These are phyloP conservation scores for Arachnomyces sp. DNA, from an alignment of 2,329 filamentous ascomycete species.

Conservation along the genomic window DNA sequence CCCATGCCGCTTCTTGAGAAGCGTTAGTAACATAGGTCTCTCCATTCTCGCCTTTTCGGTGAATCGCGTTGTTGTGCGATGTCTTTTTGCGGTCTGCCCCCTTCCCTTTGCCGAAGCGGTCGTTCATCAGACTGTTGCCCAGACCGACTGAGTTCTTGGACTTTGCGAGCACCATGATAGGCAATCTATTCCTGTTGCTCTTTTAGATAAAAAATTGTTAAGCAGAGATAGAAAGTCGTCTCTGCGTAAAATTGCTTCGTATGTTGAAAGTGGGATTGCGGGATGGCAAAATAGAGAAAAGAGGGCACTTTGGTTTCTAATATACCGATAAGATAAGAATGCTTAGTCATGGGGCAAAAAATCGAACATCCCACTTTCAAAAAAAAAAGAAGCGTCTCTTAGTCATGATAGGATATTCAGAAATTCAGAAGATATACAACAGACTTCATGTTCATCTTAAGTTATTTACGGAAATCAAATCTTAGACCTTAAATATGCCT, in stretches of 20 bases:
- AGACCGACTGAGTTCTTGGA: slow-evolving; percentile 92
- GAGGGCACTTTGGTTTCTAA: too few species aligned
- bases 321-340: too few species aligned
- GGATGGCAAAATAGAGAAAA: too few species aligned
- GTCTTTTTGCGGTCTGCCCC: slow-evolving; percentile 71
- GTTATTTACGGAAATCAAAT: slow-evolving; percentile 8
- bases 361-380: slow-evolving; percentile 11
- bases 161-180: slow-evolving; percentile 70
- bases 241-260: too few species aligned
- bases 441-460: slow-evolving; percentile 19
- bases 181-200: neutral
- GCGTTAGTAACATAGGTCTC: slow-evolving; percentile 89
- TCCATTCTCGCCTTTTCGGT: slow-evolving; percentile 65
- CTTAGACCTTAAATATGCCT: slow-evolving; percentile 53
- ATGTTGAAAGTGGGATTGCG: too few species aligned
- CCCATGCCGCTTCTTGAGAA: slow-evolving; percentile 85
- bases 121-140: slow-evolving; percentile 97
- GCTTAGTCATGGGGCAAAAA: too few species aligned
- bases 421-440: slow-evolving; percentile 3
- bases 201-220: too few species aligned
- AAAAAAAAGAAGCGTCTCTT: neutral
- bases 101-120: slow-evolving; percentile 92
- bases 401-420: neutral
- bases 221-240: too few species aligned
- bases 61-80: slow-evolving; percentile 56